Conservation (phyloP, 2,329 filamentous ascomycete genomes). For the Aureobasidium sp. region DNA sequence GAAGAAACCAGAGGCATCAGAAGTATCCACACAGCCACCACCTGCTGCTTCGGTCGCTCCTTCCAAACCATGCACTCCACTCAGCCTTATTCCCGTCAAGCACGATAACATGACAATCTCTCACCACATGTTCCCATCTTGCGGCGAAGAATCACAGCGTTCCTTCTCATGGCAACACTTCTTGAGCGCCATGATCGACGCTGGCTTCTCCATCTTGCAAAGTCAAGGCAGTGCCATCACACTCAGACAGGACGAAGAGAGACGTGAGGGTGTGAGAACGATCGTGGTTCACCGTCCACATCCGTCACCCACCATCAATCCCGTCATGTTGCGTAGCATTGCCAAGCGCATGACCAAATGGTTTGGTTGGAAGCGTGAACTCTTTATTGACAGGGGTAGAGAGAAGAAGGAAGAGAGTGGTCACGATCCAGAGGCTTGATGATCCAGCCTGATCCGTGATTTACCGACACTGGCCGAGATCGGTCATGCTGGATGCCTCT, state of each 20-base stretch:
- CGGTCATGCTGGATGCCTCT: neutral
- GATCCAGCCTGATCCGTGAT: neutral
- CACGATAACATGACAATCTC: slow-evolving; percentile 1
- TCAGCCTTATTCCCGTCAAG: neutral
- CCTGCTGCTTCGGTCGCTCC: neutral
- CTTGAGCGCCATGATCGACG: slow-evolving; percentile 15
- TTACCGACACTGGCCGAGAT: too few relatives aligned
- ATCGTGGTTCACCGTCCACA: slow-evolving; percentile 24
- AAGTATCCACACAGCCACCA: neutral
- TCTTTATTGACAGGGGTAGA: slow-evolving; percentile 16
- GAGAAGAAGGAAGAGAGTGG: neutral
- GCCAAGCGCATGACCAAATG: slow-evolving; percentile 23
- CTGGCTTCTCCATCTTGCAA: slow-evolving; percentile 15
- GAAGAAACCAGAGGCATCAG: neutral
- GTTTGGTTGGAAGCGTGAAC: slow-evolving; percentile 22
- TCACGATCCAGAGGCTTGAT: neutral
- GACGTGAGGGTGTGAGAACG: neutral
- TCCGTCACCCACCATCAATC: slow-evolving; percentile 21
- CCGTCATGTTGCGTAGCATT: slow-evolving; percentile 23
- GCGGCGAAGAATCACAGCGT: neutral
- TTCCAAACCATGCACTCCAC: neutral
- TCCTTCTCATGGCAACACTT: slow-evolving; percentile 15
- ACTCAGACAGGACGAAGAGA: slow-evolving; percentile 8
- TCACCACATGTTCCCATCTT: neutral
- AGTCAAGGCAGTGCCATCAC: slow-evolving; percentile 16